These are phyloP conservation scores for Syncephalastrum contaminatum DNA, from an alignment of 371 early-diverging fungal species.

Conservation along the genomic window DNA sequence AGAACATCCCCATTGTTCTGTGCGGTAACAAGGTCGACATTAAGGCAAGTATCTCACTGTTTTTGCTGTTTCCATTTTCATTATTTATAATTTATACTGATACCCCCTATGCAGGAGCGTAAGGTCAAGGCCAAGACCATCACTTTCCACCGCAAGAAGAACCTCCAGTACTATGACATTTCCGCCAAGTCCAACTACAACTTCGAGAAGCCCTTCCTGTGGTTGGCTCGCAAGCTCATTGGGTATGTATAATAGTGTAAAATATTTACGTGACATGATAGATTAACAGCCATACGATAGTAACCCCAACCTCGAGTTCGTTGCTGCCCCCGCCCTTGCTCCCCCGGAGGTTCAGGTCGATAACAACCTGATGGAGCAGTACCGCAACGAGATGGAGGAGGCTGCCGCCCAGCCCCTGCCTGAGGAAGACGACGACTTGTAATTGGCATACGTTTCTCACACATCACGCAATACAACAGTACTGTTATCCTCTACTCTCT, in stretches of 20 bases:
- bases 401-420: constrained; percentile 87
- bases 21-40: constrained; percentile 99
- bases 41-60: constrained; percentile 51
- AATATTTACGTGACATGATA: too few relatives aligned
- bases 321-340: constrained; percentile 96
- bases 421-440: constrained; percentile 83
- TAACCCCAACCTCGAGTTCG: constrained; percentile 95
- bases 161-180: constrained; percentile 99
- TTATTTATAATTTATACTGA: background rate
- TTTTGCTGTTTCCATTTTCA: background rate
- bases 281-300: constrained; percentile 32
- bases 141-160: constrained; percentile 99
- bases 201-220: constrained; percentile 99
- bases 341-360: constrained; percentile 97
- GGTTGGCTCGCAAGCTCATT: constrained; percentile 97
- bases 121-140: constrained; percentile 99
- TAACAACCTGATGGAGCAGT: constrained; percentile 72
- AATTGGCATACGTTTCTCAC: constrained; percentile 18
- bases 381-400: constrained; percentile 71
- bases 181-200: constrained; percentile 99
- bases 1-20: constrained; percentile 99
- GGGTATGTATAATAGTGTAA: constrained; percentile 49
- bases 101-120: constrained; percentile 72
- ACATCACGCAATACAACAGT: constrained; percentile 2
- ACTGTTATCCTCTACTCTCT: background rate